phyloP scores from a whole-genome alignment of 2,329 filamentous ascomycete genomes.

The Tricladium varicosporioides region DNA sequence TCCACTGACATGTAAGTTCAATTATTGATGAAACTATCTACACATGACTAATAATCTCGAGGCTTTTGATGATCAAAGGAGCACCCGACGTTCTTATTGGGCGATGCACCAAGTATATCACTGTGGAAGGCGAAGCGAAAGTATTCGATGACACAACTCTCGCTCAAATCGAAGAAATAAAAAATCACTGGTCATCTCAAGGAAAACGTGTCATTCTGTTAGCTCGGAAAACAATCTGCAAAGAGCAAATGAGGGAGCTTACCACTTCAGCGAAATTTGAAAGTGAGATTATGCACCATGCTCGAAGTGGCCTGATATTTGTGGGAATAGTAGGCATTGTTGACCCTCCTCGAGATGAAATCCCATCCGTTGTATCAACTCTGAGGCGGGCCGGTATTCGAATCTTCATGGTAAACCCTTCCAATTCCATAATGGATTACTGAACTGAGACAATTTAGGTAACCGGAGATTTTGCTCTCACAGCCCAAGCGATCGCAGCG shows the following conservation, averaged over 20 bases:
- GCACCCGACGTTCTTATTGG: conserved; percentile 71
- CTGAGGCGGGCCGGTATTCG: conserved; percentile 68
- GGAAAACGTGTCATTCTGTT: conserved; percentile 67
- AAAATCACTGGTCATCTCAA: conserved; percentile 66
- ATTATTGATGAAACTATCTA: not conserved
- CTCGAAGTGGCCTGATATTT: conserved; percentile 47
- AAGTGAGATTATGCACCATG: conserved; percentile 53
- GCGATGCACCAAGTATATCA: conserved; percentile 57
- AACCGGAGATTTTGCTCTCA: conserved; percentile 75
- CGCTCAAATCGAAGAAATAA: conserved; percentile 53
- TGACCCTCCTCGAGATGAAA: conserved; percentile 59
- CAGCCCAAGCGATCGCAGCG: conserved; percentile 68
- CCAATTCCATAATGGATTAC: not conserved
- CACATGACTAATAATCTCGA: conserved; percentile 35
- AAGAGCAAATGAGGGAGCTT: conserved; percentile 37
- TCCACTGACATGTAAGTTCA: conserved; percentile 27
- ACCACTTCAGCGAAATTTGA: conserved; percentile 52
- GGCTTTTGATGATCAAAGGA: conserved; percentile 68
- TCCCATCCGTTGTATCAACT: conserved; percentile 56
- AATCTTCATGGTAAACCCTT: conserved; percentile 65
- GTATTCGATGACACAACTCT: conserved; percentile 46
- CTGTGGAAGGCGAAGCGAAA: conserved; percentile 51
- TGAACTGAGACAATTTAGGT: conserved; percentile 42
- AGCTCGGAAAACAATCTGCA: conserved; percentile 56
- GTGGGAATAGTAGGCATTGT: conserved; percentile 58